Percentiles rank a stretch among this genome's conserved stretches.
These are phyloP conservation scores for Cladosporium sp. DNA, from an alignment of 2,329 filamentous ascomycete species.

Conservation along the genomic window DNA sequence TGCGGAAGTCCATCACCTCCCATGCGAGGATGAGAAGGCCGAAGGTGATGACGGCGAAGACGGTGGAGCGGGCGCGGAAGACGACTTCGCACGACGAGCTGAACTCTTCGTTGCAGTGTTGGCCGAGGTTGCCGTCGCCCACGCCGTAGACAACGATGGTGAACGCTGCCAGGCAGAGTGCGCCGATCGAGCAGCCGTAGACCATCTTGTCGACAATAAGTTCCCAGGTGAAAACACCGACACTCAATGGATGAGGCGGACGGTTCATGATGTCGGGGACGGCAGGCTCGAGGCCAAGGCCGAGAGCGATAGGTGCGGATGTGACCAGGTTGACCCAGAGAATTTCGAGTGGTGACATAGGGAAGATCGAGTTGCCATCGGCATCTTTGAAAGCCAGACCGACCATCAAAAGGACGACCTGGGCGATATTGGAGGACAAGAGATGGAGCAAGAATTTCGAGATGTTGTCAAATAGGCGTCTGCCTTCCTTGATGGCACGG, in stretches of 20 bases:
- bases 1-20: conserved; percentile 41
- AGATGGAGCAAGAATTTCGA: conserved; percentile 47
- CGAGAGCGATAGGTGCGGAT: conserved; percentile 45
- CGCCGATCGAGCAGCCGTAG: conserved; percentile 45
- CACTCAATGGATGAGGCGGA: conserved; percentile 41
- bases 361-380: conserved; percentile 43
- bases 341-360: conserved; percentile 45
- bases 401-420: conserved; percentile 45
- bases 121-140: conserved; percentile 40
- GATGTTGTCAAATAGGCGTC: conserved; percentile 45
- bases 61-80: conserved; percentile 44
- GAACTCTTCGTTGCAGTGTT: conserved; percentile 43
- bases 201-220: conserved; percentile 47
- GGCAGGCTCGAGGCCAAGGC: conserved; percentile 45
- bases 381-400: conserved; percentile 45
- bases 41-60: conserved; percentile 44
- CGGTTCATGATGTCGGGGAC: conserved; percentile 46
- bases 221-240: conserved; percentile 44
- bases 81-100: conserved; percentile 41
- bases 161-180: conserved; percentile 43
- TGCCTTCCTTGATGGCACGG: conserved; percentile 43
- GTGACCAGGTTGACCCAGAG: conserved; percentile 48
- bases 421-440: conserved; percentile 47
- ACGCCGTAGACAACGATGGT: conserved; percentile 43
- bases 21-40: conserved; percentile 45